Evolutionary conservation across 768 basidiomycete species (phyloP).

Genomic region (Lentinula boryana): DNA sequence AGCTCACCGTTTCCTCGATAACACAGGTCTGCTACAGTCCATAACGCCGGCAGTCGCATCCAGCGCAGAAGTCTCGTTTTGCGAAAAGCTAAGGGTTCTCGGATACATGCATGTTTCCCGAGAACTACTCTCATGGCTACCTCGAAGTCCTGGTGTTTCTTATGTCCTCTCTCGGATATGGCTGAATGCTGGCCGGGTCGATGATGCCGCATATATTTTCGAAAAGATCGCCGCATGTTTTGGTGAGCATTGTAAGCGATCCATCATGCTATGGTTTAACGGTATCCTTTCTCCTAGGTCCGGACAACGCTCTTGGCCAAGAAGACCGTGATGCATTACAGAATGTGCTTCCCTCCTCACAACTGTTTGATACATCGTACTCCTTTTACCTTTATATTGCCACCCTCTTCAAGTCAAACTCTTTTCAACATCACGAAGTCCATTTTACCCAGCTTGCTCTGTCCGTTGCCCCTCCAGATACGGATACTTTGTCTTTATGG

Average conservation of each 20-base stretch:
- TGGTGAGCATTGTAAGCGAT: conserved; percentile 39
- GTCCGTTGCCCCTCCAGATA: conserved; percentile 49
- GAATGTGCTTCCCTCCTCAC: conserved; percentile 52
- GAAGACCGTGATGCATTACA: conserved; percentile 64
- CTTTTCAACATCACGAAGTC: conserved; percentile 55
- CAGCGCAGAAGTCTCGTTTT: conserved; percentile 64
- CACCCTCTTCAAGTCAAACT: conserved; percentile 61
- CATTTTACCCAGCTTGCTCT: conserved; percentile 77
- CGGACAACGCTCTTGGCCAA: conserved; percentile 39
- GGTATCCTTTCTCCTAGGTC: conserved; percentile 25
- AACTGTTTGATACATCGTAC: conserved; percentile 54
- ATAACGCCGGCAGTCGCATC: conserved; percentile 64
- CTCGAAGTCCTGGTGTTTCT: conserved; percentile 66
- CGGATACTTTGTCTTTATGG: conserved; percentile 71
- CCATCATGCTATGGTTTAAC: conserved; percentile 6
- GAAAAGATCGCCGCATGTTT: conserved; percentile 73
- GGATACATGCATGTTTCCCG: conserved; percentile 57
- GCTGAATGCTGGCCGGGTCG: conserved; percentile 58
- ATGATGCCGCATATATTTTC: conserved; percentile 67
- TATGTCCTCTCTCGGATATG: conserved; percentile 70
- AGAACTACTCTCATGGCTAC: conserved; percentile 72
- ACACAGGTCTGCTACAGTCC: conserved; percentile 60
- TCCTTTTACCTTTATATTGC: conserved; percentile 76
- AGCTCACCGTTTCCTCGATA: conserved; percentile 67
- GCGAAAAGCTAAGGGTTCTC: conserved; percentile 58